Base-by-base conservation (phyloP, 2,329 filamentous ascomycete species). In the Aspergillus pseudoglaucus region DNA sequence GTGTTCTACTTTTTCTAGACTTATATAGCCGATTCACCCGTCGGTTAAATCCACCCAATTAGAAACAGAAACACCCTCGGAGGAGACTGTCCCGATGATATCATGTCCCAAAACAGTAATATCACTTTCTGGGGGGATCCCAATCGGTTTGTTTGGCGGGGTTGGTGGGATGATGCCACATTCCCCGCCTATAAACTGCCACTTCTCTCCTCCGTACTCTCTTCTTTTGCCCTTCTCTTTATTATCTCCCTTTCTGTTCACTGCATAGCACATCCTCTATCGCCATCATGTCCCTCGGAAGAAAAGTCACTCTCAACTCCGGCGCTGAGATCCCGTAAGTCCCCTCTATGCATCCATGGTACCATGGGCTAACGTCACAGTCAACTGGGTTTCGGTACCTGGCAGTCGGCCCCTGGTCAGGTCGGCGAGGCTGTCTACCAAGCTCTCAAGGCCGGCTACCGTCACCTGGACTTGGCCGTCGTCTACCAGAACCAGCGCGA, bases 401-500 rank as follows among this genome's bases (percentile, higher is more conserved):
- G 67, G 67, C 67, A 70, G 50, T 65, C 67, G 35, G 63, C 58
- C 48, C 67, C 67, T 47, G 66, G 67, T 39, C 56, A 69, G 55
- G 67, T 70, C 43, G 67, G 66, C 32, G 63, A 66, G 53, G 63
- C 66, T 20, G 66, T 70, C 48, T 70, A 66, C 50, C 54, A 68
- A 52, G 67, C 67, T 39, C 51, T 70, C 48, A 69, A 69, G 56
- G 63, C 62, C 27, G 67, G 67, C 41, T 70, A 70, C 56, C 67
- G 67, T 54, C 67, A 70, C 50, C 49, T 70, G 55, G 67, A 70
- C 58, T 56, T 69, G 48, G 67, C 67, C 23, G 67, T 65, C 14
- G 68, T 69, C 55, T 68, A 68, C 58, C 55, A 68, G 56, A 70
- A 70, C 56, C 67, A 70, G 59, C 57, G 57, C 18, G 65, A 68